A percentile compares a stretch with the other conserved stretches of the same genome.
Conservation (phyloP, 192 early-diverging fungal genomes). For the Coemansia sp. region DNA sequence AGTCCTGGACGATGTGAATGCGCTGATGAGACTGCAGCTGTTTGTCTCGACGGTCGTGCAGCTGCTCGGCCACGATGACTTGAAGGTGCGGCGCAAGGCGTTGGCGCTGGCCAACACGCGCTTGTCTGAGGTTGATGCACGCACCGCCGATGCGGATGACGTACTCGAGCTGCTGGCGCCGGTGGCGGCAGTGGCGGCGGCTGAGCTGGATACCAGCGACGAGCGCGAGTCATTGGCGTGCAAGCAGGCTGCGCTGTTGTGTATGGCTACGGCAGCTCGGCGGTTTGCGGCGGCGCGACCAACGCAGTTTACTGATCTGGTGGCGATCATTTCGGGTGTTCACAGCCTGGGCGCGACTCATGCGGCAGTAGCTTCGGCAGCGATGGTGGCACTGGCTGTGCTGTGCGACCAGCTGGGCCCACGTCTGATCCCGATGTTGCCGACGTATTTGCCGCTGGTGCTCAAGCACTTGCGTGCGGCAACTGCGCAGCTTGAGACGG, state of each 20-base stretch:
- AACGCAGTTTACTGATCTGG: slow-evolving; percentile 60
- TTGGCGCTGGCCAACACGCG: slow-evolving; percentile 73
- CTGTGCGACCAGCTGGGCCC: slow-evolving; percentile 70
- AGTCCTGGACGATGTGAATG: slow-evolving; percentile 73
- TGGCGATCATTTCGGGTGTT: slow-evolving; percentile 56
- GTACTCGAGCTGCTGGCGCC: slow-evolving; percentile 39
- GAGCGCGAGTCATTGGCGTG: slow-evolving; percentile 37
- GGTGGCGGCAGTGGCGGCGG: slow-evolving; percentile 17
- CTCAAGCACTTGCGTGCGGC: slow-evolving; percentile 58
- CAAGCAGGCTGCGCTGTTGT: slow-evolving; percentile 78
- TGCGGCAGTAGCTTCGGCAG: slow-evolving; percentile 45
- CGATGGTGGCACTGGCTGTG: slow-evolving; percentile 49
- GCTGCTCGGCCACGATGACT: slow-evolving; percentile 62
- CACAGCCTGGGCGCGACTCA: slow-evolving; percentile 41
- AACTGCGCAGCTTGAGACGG: slow-evolving; percentile 19
- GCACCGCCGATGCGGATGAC: slow-evolving; percentile 27
- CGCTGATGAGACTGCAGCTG: slow-evolving; percentile 68
- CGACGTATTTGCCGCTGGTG: slow-evolving; percentile 79
- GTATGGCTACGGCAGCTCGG: slow-evolving; percentile 72
- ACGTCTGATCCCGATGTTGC: slow-evolving; percentile 74
- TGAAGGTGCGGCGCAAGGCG: slow-evolving; percentile 70
- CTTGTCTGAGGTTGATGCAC: slow-evolving; percentile 32
- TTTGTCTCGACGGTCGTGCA: slow-evolving; percentile 71
- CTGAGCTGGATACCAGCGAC: slow-evolving; percentile 27
- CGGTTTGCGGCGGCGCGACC: slow-evolving; percentile 64